Evolutionary conservation across 768 basidiomycete species (phyloP).

Genomic region (Trametes sanguinea): DNA sequence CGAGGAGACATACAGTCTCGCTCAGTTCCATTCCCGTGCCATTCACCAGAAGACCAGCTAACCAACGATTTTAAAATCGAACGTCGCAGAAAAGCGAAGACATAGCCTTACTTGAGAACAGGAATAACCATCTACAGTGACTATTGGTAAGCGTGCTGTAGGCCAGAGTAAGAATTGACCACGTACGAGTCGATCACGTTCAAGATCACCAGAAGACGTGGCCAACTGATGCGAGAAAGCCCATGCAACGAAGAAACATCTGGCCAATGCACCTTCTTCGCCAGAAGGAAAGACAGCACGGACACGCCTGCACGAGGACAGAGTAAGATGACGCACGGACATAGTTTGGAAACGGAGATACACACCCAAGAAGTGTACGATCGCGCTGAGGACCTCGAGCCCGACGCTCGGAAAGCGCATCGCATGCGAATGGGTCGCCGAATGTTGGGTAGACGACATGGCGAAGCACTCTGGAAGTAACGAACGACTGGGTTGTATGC

Average conservation of each 20-base stretch:
- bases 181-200: slow-evolving; percentile 43
- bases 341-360: background rate
- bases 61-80: background rate
- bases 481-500: background rate
- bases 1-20: slow-evolving; percentile 40
- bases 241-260: slow-evolving; percentile 32
- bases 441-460: background rate
- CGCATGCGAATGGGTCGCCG: slow-evolving; percentile 11
- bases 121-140: slow-evolving; percentile 39
- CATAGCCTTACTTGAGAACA: slow-evolving; percentile 39
- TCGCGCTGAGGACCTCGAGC: slow-evolving; percentile 14
- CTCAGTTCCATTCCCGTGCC: slow-evolving; percentile 47
- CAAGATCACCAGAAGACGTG: slow-evolving; percentile 43
- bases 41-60: slow-evolving; percentile 46
- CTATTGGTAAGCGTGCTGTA: background rate
- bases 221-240: slow-evolving; percentile 39
- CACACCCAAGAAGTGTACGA: slow-evolving; percentile 24
- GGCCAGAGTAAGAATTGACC: background rate
- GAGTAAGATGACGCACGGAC: background rate
- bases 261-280: slow-evolving; percentile 39
- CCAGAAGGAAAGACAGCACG: slow-evolving; percentile 40
- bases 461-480: background rate
- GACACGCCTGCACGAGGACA: slow-evolving; percentile 32
- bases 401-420: slow-evolving; percentile 20
- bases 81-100: no score